Conservation (phyloP, 2,329 filamentous ascomycete species). For the Sporothrix inflata region DNA sequence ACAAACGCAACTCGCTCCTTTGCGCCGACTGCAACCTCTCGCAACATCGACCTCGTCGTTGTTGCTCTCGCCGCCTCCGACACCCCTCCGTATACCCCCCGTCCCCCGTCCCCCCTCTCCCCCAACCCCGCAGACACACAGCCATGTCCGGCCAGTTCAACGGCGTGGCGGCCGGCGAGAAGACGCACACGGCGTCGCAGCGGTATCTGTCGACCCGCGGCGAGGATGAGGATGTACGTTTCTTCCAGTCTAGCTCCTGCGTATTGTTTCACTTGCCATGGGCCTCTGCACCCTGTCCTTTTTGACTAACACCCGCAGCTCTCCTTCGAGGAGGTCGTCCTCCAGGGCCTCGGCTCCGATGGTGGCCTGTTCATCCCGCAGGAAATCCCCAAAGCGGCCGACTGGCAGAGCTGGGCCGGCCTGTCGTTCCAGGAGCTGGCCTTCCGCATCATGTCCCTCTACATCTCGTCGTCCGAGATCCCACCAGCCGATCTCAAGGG, state of each 20-base stretch:
- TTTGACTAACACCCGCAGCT: conserved; percentile 54
- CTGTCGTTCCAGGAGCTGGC: conserved; percentile 81
- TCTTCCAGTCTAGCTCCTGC: background rate
- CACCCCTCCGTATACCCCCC: background rate
- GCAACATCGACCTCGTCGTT: background rate
- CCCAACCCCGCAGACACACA: background rate
- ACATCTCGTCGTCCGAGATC: conserved; percentile 83
- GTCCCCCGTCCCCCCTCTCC: background rate
- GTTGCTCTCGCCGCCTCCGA: background rate
- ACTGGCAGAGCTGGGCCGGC: conserved; percentile 70
- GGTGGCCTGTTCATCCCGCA: conserved; percentile 90
- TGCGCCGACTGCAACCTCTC: background rate
- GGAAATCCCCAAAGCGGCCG: conserved; percentile 63
- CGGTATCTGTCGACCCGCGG: conserved; percentile 36
- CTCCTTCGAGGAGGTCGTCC: conserved; percentile 87
- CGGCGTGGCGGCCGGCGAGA: conserved; percentile 22
- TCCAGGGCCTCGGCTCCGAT: conserved; percentile 85
- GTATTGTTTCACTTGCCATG: background rate
- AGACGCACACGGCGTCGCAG: conserved; percentile 36
- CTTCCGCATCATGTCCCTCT: conserved; percentile 82
- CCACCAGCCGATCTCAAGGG: conserved; percentile 76
- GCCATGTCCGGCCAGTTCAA: conserved; percentile 31
- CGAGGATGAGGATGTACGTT: conserved; percentile 33
- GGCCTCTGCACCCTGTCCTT: too few relatives aligned
- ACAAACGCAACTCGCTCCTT: background rate